Evolutionary conservation across 1,139 yeast genomes (phyloP), one percentile per base, ranked within the genome.

Genomic region (Pichia kudriavzevii): DNA sequence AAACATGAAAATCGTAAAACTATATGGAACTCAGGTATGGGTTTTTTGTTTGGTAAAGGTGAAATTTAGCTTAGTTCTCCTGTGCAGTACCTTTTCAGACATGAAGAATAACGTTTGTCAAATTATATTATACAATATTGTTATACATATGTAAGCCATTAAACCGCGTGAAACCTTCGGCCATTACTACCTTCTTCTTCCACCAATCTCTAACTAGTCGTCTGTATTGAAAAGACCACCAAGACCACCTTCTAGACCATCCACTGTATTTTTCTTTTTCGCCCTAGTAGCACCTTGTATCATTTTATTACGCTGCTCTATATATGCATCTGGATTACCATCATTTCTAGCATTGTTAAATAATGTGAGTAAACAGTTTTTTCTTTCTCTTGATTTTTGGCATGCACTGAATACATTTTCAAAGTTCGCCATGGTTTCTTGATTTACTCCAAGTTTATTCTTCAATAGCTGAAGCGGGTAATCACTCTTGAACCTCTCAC

Each of bases 401-500:
- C 77, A 67, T 35, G 63, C 61, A 27, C 70, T 69, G 34, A 73
- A 54, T 25, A 70, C 54, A 12, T 61, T 55, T 45, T 73, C 78
- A 45, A 73, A 71, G 44, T 69, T 64, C 32, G 66, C 58, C 25
- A 73, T 59, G 24, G 48, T 66, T 67, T 52, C 42, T 56, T 65
- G 22, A 65, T 64, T 59, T 26, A 72, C 58, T 39, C 63, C 64
- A 32, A 73, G 55, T n/a, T 50, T 50, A 40, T 61, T 64, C 26
- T 70, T 64, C 41, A 73, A 55, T 10, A 69, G 56, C 34, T 70
- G 53, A 2, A 75, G 74, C 1, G 79, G 77, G 30, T 34, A 32
- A 43, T 72, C 72, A 34, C 70, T 68, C 44, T 79, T 77, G 5
- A 75, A 67, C 44, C 93, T 69, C 48, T 84, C 64, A 4, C 80